phyloP scores from a whole-genome alignment of 1,284 basidiomycete genomes.

The Tilletia walkeri region DNA sequence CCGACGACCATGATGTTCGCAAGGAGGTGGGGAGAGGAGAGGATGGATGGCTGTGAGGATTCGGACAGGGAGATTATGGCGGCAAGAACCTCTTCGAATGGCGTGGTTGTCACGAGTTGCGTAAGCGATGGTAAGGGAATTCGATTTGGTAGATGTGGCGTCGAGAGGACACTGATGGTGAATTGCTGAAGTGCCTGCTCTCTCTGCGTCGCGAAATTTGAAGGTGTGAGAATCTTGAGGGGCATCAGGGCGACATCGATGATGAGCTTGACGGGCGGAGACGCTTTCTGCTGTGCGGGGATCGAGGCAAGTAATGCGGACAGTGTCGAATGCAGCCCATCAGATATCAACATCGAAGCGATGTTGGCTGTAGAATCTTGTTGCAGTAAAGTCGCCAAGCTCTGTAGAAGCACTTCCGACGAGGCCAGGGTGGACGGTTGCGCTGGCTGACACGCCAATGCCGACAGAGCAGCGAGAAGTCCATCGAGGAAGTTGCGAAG shows the following conservation, averaged over 20 bases:
- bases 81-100: background rate
- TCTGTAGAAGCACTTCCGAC: background rate
- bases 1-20: conserved; percentile 17
- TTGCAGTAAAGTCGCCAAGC: background rate
- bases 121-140: background rate
- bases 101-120: background rate
- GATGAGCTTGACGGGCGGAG: background rate
- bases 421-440: background rate
- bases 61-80: background rate
- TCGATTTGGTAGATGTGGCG: conserved; percentile 1
- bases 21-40: background rate
- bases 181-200: background rate
- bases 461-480: background rate
- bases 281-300: background rate
- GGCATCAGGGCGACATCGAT: conserved; percentile 4
- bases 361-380: background rate
- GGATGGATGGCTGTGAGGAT: background rate
- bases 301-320: background rate
- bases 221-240: background rate
- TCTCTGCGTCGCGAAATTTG: background rate
- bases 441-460: background rate
- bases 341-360: background rate
- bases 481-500: background rate
- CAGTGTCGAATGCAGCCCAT: background rate
- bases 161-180: background rate